A percentile compares a stretch with the other conserved stretches of the same genome.
Conservation (phyloP, 768 basidiomycete species). For the Termitomyces sp. region DNA sequence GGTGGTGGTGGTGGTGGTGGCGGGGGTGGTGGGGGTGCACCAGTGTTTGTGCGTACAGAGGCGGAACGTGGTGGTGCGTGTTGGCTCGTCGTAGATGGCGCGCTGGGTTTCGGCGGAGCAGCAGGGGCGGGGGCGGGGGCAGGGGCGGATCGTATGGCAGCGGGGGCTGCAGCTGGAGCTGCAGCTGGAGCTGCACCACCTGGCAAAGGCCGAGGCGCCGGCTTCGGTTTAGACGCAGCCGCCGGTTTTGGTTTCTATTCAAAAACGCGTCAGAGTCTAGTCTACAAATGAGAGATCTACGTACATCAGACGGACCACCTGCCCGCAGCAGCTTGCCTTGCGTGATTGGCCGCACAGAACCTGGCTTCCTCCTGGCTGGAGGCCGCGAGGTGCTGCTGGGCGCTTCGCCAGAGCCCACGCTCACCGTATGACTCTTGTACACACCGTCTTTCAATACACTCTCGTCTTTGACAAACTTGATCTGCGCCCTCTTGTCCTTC, state of each 20-base stretch:
- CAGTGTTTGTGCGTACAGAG: not conserved
- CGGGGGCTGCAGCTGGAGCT: constrained; percentile 24
- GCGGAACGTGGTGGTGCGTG: constrained; percentile 26
- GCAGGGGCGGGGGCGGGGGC: constrained; percentile 10
- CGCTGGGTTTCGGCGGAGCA: constrained; percentile 22
- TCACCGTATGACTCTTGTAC: constrained; percentile 92
- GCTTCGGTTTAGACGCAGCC: constrained; percentile 42
- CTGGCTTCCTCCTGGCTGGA: constrained; percentile 81
- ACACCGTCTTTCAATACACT: constrained; percentile 67
- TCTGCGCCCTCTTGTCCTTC: constrained; percentile 88
- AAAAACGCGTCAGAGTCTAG: not conserved
- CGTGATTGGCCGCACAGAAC: constrained; percentile 79
- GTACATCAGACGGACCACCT: constrained; percentile 66
- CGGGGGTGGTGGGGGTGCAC: constrained; percentile 28
- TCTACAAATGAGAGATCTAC: constrained; percentile 3
- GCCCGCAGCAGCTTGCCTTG: constrained; percentile 75
- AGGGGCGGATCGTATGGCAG: constrained; percentile 21
- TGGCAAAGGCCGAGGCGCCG: constrained; percentile 59
- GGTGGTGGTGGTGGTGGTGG: constrained; percentile 23
- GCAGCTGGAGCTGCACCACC: constrained; percentile 43
- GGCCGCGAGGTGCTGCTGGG: constrained; percentile 77
- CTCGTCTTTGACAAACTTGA: constrained; percentile 90
- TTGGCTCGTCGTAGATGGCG: constrained; percentile 20
- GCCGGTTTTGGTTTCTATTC: constrained; percentile 48
- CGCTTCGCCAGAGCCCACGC: constrained; percentile 85